Conservation (phyloP, 345 rosid species). For the Gossypium bickii region DNA sequence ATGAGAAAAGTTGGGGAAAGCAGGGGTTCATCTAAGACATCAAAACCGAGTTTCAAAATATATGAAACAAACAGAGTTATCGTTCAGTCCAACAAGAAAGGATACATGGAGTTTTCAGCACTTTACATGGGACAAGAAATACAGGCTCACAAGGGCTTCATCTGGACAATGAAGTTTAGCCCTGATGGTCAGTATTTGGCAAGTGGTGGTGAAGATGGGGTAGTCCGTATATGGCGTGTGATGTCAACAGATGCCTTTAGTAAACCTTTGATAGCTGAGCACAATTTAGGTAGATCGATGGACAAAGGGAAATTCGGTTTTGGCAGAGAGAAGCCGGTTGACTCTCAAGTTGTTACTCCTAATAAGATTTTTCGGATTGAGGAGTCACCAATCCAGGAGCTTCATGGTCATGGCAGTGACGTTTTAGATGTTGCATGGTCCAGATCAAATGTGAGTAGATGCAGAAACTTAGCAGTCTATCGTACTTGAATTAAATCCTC, state of each 20-base stretch:
- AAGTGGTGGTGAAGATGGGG: constrained; percentile 82
- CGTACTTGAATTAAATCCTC: not conserved
- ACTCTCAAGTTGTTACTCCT: constrained; percentile 48
- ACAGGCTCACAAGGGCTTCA: constrained; percentile 68
- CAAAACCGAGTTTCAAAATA: constrained; percentile 13
- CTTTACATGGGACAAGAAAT: constrained; percentile 54
- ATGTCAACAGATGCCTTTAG: constrained; percentile 34
- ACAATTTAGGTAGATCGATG: not conserved
- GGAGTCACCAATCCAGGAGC: constrained; percentile 66
- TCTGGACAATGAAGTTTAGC: constrained; percentile 78
- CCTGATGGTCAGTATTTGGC: constrained; percentile 76
- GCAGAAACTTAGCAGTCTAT: not conserved
- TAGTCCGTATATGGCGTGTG: constrained; percentile 67
- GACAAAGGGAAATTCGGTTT: constrained; percentile 15
- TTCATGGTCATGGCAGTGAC: constrained; percentile 62
- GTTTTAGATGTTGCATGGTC: constrained; percentile 88
- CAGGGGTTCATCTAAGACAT: constrained; percentile 5
- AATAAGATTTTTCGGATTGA: constrained; percentile 56
- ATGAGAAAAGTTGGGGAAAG: constrained; percentile 16
- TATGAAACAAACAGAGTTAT: constrained; percentile 38
- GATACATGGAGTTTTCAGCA: constrained; percentile 65
- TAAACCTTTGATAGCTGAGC: constrained; percentile 27
- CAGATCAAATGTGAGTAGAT: constrained; percentile 60
- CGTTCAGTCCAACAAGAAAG: constrained; percentile 61
- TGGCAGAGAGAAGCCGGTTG: constrained; percentile 25